phyloP scores from a whole-genome alignment of 1,284 basidiomycete genomes.

The Fereydounia khargensis region DNA sequence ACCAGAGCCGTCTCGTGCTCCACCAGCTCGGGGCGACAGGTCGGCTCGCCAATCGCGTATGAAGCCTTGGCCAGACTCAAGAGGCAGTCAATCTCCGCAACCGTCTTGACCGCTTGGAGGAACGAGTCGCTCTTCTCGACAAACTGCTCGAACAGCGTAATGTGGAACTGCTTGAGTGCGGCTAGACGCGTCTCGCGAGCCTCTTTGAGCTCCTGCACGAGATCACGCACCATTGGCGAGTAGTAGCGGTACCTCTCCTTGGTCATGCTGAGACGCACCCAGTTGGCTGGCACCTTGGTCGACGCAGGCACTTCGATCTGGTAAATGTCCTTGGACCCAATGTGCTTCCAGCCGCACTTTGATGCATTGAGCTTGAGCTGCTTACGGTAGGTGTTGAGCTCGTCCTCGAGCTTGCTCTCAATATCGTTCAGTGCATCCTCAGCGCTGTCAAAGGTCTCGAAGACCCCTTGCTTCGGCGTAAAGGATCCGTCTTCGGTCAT shows the following conservation, averaged over 20 bases:
- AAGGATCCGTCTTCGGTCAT: slow-evolving; percentile 51
- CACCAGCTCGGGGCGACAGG: slow-evolving; percentile 83
- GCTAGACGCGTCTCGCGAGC: slow-evolving; percentile 53
- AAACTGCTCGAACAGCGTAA: slow-evolving; percentile 69
- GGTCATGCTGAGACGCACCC: slow-evolving; percentile 50
- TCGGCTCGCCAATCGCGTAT: slow-evolving; percentile 81
- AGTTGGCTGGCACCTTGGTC: slow-evolving; percentile 49
- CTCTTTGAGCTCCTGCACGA: slow-evolving; percentile 55
- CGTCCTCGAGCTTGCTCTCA: slow-evolving; percentile 42
- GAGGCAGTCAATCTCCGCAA: slow-evolving; percentile 86
- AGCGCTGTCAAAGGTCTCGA: slow-evolving; percentile 45
- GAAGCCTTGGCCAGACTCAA: slow-evolving; percentile 90
- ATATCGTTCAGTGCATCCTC: slow-evolving; percentile 32
- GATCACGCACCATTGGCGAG: slow-evolving; percentile 43
- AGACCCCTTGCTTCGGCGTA: slow-evolving; percentile 34
- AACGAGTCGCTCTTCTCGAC: slow-evolving; percentile 67
- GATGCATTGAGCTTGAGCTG: slow-evolving; percentile 32
- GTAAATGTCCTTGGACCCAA: slow-evolving; percentile 57
- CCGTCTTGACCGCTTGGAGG: slow-evolving; percentile 62
- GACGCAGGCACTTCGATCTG: slow-evolving; percentile 52
- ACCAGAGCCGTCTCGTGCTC: slow-evolving; percentile 75
- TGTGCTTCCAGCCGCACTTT: slow-evolving; percentile 52
- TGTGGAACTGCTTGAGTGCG: slow-evolving; percentile 50
- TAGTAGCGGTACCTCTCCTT: slow-evolving; percentile 55
- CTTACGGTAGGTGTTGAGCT: slow-evolving; percentile 33